A percentile compares a stretch with the other conserved stretches of the same genome.
Conservation (phyloP, 176 grass and related monocot genomes). For the Oryza meridionalis region DNA sequence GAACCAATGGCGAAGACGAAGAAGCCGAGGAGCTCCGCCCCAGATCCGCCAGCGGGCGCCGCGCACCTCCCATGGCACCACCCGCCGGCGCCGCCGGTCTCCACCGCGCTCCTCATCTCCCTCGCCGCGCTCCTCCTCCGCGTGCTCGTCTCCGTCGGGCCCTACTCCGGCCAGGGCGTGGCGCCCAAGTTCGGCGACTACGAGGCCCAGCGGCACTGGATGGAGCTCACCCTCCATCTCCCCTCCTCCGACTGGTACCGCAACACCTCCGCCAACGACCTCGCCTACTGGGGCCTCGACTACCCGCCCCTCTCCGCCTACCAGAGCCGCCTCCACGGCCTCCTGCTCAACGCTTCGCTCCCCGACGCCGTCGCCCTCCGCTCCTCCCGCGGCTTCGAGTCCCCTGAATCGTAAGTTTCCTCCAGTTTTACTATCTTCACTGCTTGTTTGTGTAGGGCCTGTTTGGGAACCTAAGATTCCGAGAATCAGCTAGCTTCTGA, state of each 20-base stretch:
- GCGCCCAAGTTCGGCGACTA: slow-evolving; percentile 88
- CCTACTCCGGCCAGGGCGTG: slow-evolving; percentile 78
- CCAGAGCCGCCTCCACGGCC: slow-evolving; percentile 84
- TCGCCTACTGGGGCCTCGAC: slow-evolving; percentile 95
- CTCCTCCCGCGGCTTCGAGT: slow-evolving; percentile 84
- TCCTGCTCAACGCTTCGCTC: slow-evolving; percentile 71
- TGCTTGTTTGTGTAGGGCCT: neutral
- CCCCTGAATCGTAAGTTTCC: slow-evolving; percentile 54
- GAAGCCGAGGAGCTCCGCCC: slow-evolving; percentile 29
- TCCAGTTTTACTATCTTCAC: neutral
- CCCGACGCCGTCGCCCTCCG: slow-evolving; percentile 70
- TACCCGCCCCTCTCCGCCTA: slow-evolving; percentile 95
- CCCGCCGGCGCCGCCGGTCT: slow-evolving; percentile 22
- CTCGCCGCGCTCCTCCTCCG: slow-evolving; percentile 79
- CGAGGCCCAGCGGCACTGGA: slow-evolving; percentile 98
- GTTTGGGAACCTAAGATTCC: fast-evolving
- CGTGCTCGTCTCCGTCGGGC: slow-evolving; percentile 76
- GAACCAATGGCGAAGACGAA: slow-evolving; percentile 57
- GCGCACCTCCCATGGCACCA: slow-evolving; percentile 49
- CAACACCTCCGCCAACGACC: slow-evolving; percentile 80
- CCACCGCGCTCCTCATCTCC: slow-evolving; percentile 55
- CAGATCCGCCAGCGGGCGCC: slow-evolving; percentile 4
- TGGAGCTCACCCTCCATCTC: slow-evolving; percentile 95
- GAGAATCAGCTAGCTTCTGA: no score
- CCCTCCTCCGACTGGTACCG: slow-evolving; percentile 75